These are phyloP conservation scores for Argentina anserina DNA, from an alignment of 306 rosid species.

Conservation along the genomic window DNA sequence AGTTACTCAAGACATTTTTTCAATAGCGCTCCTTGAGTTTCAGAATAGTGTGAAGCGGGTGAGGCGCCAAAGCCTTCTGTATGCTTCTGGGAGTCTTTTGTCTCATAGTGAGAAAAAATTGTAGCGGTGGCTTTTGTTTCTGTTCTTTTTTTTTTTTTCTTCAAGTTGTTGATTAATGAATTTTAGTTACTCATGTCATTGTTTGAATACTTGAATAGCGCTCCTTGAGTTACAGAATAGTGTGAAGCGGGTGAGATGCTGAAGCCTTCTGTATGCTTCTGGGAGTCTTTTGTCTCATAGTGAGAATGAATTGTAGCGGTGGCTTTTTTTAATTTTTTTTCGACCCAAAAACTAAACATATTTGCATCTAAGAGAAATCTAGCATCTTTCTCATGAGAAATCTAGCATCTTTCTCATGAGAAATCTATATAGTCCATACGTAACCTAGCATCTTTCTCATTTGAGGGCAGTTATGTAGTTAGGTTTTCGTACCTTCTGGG, in stretches of 20 bases:
- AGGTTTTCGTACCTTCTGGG: not conserved
- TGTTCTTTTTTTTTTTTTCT: no score
- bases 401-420: not conserved
- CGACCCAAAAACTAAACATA: not conserved
- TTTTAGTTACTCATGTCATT: no score
- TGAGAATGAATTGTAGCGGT: not conserved
- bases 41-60: not conserved
- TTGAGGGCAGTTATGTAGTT: not conserved
- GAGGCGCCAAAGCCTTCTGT: not conserved
- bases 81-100: not conserved
- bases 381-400: not conserved
- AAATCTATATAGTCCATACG: not conserved
- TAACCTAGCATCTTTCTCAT: not conserved
- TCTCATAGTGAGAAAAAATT: not conserved
- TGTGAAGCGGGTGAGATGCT: not conserved
- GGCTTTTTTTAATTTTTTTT: not conserved
- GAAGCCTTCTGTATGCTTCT: not conserved
- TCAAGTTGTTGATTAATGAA: no score
- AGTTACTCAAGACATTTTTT: not conserved
- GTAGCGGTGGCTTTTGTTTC: not conserved
- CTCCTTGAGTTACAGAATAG: not conserved
- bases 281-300: not conserved
- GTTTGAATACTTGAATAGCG: not conserved
- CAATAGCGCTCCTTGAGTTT: not conserved
- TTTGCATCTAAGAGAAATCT: not conserved